Evolutionary conservation across 345 rosid genomes (phyloP), one percentile per base, ranked within the genome.

Genomic region (Eucalyptus tenuipes): DNA sequence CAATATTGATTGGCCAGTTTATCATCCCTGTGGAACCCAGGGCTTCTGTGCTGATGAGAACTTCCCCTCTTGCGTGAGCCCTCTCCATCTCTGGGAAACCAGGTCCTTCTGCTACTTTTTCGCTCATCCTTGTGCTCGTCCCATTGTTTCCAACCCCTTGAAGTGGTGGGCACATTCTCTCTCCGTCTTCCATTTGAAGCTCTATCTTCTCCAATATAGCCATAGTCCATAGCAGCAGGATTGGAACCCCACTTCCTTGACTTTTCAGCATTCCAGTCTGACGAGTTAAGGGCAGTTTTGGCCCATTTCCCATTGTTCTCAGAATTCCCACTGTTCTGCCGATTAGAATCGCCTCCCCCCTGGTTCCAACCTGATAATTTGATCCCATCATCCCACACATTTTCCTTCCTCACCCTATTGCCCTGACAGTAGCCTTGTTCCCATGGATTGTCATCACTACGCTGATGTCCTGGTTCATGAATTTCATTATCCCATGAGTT

Each of bases 51-150:
- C 64, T 85, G 94, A 87, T 91, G 87, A 71, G 91, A 85, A 91
- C 90, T 91, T 91, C 92, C 95, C 90, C 95, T 93, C 92, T 93
- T 93, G 90, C 93, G 81, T 55, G 85, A 87, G 87, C 92, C 90
- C 47, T 64, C 89, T 18, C 92, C 90, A 50, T 57, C 89, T 15
- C 90, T 91, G 93, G 93, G 87, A 84, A 91, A 89, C 89, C 52
- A 89, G 13, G 86, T 50, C 75, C 89, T 89, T 90, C 87, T 92
- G 49, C 87, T 90, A 87, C 82, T 87, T 89, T 89, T 92, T 40
- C 85, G 88, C 25, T 87, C 90, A 48, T 40, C 66, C 71, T 88
- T 87, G 86, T 85, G 79, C 47, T 59, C 80, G 40, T 91, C 89
- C 90, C 81, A 18, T 45, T 49, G 88, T 89, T 89, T 90, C 91